phyloP scores from a whole-genome alignment of 139 green algal genomes.

The Coelastrella sp. region DNA sequence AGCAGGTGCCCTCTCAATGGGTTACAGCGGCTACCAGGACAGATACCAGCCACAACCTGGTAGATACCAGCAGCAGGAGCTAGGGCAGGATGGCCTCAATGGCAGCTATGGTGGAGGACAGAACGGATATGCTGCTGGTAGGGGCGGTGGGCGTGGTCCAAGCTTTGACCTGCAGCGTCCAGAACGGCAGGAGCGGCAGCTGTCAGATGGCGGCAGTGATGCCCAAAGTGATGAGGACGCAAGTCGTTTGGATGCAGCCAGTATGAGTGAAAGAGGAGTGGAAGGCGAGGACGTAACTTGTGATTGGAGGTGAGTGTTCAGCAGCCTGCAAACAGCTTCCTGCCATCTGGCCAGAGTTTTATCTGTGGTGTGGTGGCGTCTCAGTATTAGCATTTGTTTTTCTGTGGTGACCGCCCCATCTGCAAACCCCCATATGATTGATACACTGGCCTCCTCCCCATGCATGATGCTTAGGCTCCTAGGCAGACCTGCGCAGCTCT shows the following conservation, averaged over 20 bases:
- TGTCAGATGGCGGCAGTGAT: conserved; percentile 11
- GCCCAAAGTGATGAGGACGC: neutral
- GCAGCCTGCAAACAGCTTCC: neutral
- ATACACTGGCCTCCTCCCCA: no score
- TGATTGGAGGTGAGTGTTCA: conserved; percentile 29
- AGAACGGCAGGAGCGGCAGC: neutral
- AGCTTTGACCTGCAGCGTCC: neutral
- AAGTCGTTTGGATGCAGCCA: neutral
- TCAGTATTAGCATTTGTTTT: no score
- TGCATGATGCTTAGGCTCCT: no score
- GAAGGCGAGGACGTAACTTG: conserved; percentile 15
- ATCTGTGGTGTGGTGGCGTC: neutral
- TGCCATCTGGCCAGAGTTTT: no score
- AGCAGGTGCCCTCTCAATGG: no score
- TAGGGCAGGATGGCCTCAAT: neutral
- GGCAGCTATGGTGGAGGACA: neutral
- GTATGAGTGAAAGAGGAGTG: neutral
- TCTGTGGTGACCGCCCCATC: no score
- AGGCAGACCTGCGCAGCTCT: no score
- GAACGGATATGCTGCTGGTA: no score
- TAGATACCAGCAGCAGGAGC: neutral
- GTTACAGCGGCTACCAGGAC: no score
- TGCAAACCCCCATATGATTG: no score
- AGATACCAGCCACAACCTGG: neutral
- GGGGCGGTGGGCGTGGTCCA: neutral